Evolutionary conservation across 495 filamentous ascomycete species (phyloP).

Genomic region (Trichoderma gamsii): DNA sequence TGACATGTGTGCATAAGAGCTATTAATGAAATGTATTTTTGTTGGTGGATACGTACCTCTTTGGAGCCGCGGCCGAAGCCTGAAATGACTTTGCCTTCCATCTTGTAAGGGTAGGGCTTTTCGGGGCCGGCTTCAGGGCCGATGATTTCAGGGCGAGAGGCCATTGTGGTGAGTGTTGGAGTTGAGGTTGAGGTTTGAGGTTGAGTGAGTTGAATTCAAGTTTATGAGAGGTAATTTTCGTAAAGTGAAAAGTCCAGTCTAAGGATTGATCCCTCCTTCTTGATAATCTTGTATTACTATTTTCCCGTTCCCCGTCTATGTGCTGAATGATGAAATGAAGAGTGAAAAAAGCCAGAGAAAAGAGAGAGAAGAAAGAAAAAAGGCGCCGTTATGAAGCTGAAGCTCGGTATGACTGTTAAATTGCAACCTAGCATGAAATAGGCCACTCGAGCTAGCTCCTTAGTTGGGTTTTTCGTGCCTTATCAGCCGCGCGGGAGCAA

Average conservation of each 20-base stretch:
- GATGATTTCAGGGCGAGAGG: conserved; percentile 53
- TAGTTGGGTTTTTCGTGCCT: background rate
- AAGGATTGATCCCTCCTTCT: background rate
- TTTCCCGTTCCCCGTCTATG: background rate
- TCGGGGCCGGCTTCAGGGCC: conserved; percentile 67
- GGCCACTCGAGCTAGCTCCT: too few relatives aligned
- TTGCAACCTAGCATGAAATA: background rate
- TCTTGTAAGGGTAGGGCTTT: conserved; percentile 70
- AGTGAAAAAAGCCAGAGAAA: background rate
- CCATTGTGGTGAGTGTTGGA: conserved; percentile 18
- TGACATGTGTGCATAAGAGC: background rate
- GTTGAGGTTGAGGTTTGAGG: background rate
- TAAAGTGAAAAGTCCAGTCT: too few relatives aligned
- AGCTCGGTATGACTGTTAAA: background rate
- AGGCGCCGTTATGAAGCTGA: background rate
- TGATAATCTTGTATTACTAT: background rate
- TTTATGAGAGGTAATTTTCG: background rate
- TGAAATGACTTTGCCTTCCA: conserved; percentile 79
- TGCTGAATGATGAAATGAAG: background rate
- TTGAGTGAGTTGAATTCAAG: background rate
- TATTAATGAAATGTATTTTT: background rate
- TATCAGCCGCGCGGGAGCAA: background rate
- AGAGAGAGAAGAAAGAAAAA: background rate
- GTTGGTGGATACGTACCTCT: conserved; percentile 47
- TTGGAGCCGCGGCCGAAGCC: conserved; percentile 92